Percentiles rank a stretch among this genome's conserved stretches.
phyloP scores from a whole-genome alignment of 2,329 filamentous ascomycete species.

The Chaetothyriales sp. region DNA sequence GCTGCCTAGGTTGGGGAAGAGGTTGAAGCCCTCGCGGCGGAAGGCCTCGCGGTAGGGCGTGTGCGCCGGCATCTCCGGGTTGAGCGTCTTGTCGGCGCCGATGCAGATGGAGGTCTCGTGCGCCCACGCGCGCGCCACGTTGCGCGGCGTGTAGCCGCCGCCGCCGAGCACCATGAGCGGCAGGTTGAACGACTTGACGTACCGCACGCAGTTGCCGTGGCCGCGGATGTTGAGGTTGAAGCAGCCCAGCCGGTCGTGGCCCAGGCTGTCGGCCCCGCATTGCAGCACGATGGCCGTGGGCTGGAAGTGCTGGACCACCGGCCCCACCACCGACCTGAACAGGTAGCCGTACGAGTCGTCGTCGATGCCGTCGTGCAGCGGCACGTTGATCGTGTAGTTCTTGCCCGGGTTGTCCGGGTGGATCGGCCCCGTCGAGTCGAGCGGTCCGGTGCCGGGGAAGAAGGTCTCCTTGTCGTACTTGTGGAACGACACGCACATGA shows the following conservation, averaged over 20 bases:
- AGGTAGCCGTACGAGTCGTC: conserved; percentile 78
- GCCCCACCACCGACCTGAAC: conserved; percentile 67
- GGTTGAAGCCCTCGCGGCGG: conserved; percentile 60
- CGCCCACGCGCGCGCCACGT: conserved; percentile 92
- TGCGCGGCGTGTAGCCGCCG: conserved; percentile 89
- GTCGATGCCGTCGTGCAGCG: conserved; percentile 78
- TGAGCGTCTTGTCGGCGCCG: conserved; percentile 55
- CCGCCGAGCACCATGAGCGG: conserved; percentile 86
- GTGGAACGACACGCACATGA: conserved; percentile 90
- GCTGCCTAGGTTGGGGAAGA: conserved; percentile 72
- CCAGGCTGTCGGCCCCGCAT: conserved; percentile 88
- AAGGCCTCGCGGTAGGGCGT: conserved; percentile 83
- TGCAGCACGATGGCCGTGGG: conserved; percentile 86
- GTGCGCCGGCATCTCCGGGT: conserved; percentile 60
- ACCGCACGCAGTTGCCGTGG: conserved; percentile 81
- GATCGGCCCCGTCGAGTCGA: conserved; percentile 71
- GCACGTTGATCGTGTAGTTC: conserved; percentile 81
- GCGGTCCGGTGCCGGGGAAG: conserved; percentile 81
- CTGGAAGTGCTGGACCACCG: conserved; percentile 69
- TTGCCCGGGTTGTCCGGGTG: conserved; percentile 75
- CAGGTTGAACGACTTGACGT: conserved; percentile 65
- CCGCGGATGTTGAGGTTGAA: conserved; percentile 96
- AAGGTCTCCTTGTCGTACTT: conserved; percentile 79
- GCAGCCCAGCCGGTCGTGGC: conserved; percentile 80
- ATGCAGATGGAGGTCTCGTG: conserved; percentile 91